Base-by-base conservation (phyloP, 352 stramenopile species). In the Pythium chondricola region DNA sequence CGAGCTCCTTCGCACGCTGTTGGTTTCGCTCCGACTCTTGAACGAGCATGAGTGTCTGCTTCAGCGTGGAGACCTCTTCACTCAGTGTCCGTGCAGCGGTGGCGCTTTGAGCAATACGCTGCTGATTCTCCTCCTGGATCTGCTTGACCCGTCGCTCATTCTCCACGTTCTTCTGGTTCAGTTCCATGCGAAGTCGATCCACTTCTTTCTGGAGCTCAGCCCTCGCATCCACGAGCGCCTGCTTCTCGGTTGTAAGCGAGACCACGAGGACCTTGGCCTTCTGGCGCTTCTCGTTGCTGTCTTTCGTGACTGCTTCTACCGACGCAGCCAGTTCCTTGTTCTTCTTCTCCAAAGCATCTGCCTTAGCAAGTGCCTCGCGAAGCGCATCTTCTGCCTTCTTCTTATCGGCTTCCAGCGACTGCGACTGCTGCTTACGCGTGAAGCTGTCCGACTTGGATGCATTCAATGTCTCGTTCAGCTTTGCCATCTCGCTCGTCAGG, bases 91-190 rank as follows among this genome's bases (percentile, higher is more conserved):
- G 76, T 18, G 79, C 57, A 6, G 35, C 83, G 1, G 49, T 43
- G 2, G 69, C 53, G 8, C 54, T 78, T 41, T 79, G 67, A 11
- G 61, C 52, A 14, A 72, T 43, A 22, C 73, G 75, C 21, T 82
- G 71, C 39, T 64, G 74, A 32, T 56, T 77, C 27, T 88, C 70
- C 9, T 88, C 71, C 2, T 72, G 63, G 43, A 85, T 50, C 43
- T 83, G 61, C 52, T 84, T 84, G 21, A 84, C 32, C 6, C 74
- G 71, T 18, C 74, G 58, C 1, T 88, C 76, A 21, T 80, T 85
- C 29, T 88, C 76, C 17, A 84, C 71, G 59, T 88, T 85, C 33
- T 72, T 74, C 37, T 85, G 73, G 42, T 88, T 88, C 16, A 88
- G 61, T 45, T 88, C 76, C 73, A 84, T 88, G 17, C 76, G 69